Conservation (phyloP, 345 rosid species). For the Brassica carinata region DNA sequence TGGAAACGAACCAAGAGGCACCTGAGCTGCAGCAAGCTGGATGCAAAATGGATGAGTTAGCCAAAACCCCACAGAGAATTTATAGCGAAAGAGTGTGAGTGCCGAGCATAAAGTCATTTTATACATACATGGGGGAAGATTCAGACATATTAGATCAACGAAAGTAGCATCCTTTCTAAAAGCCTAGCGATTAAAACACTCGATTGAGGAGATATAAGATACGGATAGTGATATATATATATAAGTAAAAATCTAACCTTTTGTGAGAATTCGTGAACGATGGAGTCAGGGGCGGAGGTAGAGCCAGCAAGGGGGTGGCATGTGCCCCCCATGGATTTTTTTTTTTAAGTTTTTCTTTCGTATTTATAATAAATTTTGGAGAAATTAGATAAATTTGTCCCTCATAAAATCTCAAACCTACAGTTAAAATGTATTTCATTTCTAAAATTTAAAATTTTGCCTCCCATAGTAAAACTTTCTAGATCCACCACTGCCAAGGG, state of each 20-base stretch:
- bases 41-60: constrained; percentile 36
- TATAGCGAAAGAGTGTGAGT: background rate
- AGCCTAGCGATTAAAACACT: background rate
- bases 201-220: background rate
- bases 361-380: too few relatives aligned
- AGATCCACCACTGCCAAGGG: too few relatives aligned
- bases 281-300: background rate
- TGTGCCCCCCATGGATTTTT: too few relatives aligned
- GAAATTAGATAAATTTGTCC: too few relatives aligned
- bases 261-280: constrained; percentile 35
- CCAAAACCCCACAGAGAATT: constrained; percentile 27
- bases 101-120: background rate
- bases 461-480: too few relatives aligned
- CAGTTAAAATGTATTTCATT: too few relatives aligned
- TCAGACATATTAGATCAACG: constrained; percentile 7
- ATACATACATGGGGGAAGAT: background rate
- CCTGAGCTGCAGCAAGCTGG: constrained; percentile 50
- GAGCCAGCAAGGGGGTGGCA: too few relatives aligned
- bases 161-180: background rate
- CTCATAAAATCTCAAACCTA: too few relatives aligned
- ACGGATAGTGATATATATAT: background rate
- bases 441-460: too few relatives aligned
- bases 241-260: constrained; percentile 41
- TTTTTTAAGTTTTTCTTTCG: too few relatives aligned
- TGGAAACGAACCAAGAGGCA: constrained; percentile 39